Evolutionary conservation across 1,284 basidiomycete species (phyloP).

Genomic region (Mycena citricolor): DNA sequence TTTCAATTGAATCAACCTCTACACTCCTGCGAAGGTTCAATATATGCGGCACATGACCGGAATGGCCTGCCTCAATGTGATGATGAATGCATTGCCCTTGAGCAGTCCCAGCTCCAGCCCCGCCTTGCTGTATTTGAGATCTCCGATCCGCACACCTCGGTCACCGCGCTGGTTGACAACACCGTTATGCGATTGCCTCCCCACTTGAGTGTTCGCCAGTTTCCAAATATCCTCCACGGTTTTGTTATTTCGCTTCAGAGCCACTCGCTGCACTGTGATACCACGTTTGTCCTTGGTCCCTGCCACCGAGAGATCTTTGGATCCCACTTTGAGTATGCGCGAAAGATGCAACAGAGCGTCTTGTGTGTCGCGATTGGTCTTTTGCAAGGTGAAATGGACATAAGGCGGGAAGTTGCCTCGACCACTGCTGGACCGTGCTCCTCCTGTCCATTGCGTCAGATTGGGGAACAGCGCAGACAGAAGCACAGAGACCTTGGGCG

Average conservation of each 20-base stretch:
- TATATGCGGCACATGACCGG: constrained; percentile 3
- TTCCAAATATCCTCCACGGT: constrained; percentile 87
- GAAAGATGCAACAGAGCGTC: constrained; percentile 85
- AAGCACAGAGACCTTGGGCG: too few relatives aligned
- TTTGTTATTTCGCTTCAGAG: constrained; percentile 76
- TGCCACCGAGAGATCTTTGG: constrained; percentile 85
- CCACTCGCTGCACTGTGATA: constrained; percentile 92
- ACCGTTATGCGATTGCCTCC: constrained; percentile 56
- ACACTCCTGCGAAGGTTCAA: constrained; percentile 62
- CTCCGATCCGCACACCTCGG: constrained; percentile 85
- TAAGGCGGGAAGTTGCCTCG: constrained; percentile 80
- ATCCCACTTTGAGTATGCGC: constrained; percentile 70
- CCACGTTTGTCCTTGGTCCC: constrained; percentile 99
- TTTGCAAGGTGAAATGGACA: constrained; percentile 96
- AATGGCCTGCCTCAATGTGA: constrained; percentile 78
- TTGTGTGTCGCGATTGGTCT: constrained; percentile 97
- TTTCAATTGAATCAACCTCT: constrained; percentile 68
- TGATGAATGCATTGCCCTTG: constrained; percentile 94
- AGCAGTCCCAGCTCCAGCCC: constrained; percentile 91
- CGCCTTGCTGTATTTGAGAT: constrained; percentile 81
- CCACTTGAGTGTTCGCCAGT: constrained; percentile 66
- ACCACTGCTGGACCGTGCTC: constrained; percentile 38
- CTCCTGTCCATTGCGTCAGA: too few relatives aligned
- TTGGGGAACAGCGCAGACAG: constrained; percentile 14
- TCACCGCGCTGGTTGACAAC: constrained; percentile 78